A percentile compares a stretch with the other conserved stretches of the same genome.
Evolutionary conservation across 179 eudicot genomes (phyloP).

Genomic region (Sideroxylon spinosum): DNA sequence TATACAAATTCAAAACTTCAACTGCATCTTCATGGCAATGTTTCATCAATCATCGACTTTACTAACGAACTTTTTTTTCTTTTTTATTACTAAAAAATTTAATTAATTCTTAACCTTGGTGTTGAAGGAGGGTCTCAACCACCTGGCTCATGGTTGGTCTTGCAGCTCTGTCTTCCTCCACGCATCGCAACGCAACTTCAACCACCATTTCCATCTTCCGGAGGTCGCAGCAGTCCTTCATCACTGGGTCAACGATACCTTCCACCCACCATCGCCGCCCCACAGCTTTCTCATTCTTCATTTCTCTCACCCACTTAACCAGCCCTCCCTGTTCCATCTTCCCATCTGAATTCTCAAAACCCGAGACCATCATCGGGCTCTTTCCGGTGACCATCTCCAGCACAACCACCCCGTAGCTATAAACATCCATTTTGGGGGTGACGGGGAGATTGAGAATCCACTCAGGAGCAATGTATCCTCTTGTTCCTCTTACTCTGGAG

Average conservation of each 20-base stretch:
- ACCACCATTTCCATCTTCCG: constrained; percentile 19
- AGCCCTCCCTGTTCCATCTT: constrained; percentile 12
- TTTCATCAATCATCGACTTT: too few relatives aligned
- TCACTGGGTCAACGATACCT: constrained; percentile 26
- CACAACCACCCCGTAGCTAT: constrained; percentile 36
- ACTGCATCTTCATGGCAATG: too few relatives aligned
- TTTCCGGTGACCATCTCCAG: constrained; percentile 31
- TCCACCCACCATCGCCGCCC: background rate
- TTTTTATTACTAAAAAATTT: too few relatives aligned
- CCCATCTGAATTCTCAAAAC: background rate
- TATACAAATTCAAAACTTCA: too few relatives aligned
- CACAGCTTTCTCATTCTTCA: background rate
- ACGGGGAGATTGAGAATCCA: constrained; percentile 27
- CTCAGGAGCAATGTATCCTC: constrained; percentile 42
- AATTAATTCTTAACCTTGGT: background rate
- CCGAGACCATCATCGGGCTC: background rate
- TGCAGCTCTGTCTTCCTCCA: constrained; percentile 36
- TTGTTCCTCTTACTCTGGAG: constrained; percentile 32
- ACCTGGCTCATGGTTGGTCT: constrained; percentile 57
- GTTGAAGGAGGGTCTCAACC: constrained; percentile 25
- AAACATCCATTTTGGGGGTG: constrained; percentile 40
- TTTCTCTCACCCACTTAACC: constrained; percentile 27
- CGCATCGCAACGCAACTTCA: constrained; percentile 42
- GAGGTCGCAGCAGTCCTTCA: constrained; percentile 19
- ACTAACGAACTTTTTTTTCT: too few relatives aligned